Evolutionary conservation across 768 basidiomycete species (phyloP), one percentile per base, ranked within the genome.

Genomic region (Russula sp.): DNA sequence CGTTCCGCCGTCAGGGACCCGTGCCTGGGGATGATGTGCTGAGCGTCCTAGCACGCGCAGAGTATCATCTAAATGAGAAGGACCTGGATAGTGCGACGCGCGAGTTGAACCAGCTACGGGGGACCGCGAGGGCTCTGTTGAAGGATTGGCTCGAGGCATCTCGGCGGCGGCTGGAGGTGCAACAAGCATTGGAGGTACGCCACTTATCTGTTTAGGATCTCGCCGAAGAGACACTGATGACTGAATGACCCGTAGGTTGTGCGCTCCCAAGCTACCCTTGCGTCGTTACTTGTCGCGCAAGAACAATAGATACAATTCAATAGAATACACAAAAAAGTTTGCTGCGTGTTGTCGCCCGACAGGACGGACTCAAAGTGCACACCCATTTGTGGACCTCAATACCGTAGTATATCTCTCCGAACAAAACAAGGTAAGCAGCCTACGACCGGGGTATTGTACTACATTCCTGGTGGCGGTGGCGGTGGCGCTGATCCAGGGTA

Each of bases 141-240:
- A 75, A 79, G 39, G 96, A 98, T 74, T 99, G 96, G 97, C 76
- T 99, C 43, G 84, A 86, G 67, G 93, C 92, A 68, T 94, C 93
- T 10, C 79, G 96, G 66, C 79, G 82, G 70, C 81, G 94, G 71
- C 73, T 99, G 63, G 93, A 97, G 75, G 93, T 97, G 36, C 80
- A 90, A 72, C 96, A 98, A 73, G 91, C 93, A 45, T 73, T 99
- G 66, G 88, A 95, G 78, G 92, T 91, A 67, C 59, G 68, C 42
- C n/a, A 20, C 57, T 39, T 13, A 5, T 41, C 42, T 34, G 18
- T 53, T 49, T 51, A 45, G 0, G 14, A 42, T 47, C 29, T 56
- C 56, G 36, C 22, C 53, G 9, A 57, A 36, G 20, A 20, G 25
- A 13, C 60, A 20, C 35, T n/a, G 34, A 58, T 58, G 65, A 65